A percentile compares a stretch with the other conserved stretches of the same genome.
phyloP scores from a whole-genome alignment of 495 filamentous ascomycete genomes.

The Cudoniella acicularis region DNA sequence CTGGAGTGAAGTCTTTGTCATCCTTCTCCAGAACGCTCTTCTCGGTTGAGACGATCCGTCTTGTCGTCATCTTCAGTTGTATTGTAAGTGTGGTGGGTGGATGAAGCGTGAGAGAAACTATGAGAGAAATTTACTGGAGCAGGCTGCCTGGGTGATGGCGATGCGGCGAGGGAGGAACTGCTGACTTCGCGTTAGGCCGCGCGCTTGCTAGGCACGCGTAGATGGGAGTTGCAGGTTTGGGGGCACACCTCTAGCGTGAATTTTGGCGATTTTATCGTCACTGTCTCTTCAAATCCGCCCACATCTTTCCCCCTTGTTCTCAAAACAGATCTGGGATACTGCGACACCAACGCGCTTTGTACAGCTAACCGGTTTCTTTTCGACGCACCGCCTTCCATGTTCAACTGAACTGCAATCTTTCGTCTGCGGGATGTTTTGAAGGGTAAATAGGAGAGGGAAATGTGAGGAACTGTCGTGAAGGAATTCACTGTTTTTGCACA shows the following conservation, averaged over 20 bases:
- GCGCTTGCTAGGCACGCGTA: background rate
- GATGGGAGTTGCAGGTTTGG: background rate
- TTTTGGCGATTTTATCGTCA: background rate
- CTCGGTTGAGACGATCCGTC: constrained; percentile 51
- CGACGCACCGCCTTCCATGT: no score
- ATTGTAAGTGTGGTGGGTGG: no score
- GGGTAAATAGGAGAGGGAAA: background rate
- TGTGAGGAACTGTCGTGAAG: background rate
- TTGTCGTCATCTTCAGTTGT: constrained; percentile 49
- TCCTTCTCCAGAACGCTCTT: constrained; percentile 52
- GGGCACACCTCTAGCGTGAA: constrained; percentile 1
- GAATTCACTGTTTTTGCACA: background rate
- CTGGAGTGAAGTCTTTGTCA: constrained; percentile 30
- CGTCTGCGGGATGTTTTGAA: no score
- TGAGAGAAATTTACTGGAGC: no score
- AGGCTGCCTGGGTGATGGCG: no score
- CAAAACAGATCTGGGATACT: background rate
- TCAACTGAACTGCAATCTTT: no score
- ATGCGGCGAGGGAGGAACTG: no score
- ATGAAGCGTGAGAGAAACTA: background rate
- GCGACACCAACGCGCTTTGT: no score
- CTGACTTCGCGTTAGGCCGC: constrained; percentile 13
- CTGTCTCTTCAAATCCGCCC: background rate
- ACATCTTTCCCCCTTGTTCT: background rate
- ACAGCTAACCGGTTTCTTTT: no score